phyloP scores from a whole-genome alignment of 805 yeast species.

The Saccharomycopsis sp. region DNA sequence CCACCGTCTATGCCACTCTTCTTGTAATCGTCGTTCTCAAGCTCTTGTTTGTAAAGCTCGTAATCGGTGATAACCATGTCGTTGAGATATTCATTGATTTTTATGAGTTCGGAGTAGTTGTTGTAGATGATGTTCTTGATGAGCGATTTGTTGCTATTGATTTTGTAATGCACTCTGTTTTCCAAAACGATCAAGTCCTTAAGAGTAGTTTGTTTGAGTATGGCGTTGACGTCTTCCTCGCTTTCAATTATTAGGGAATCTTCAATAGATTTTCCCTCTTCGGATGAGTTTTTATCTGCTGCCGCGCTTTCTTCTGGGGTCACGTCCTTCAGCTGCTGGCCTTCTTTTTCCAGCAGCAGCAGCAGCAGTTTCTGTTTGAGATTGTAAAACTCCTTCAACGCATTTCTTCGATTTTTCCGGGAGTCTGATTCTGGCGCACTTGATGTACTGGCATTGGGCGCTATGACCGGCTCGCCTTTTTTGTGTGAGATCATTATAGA shows the following conservation, averaged over 20 bases:
- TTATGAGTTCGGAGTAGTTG: conserved; percentile 19
- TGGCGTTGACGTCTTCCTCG: conserved; percentile 20
- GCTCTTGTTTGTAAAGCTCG: no score
- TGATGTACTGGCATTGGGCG: no score
- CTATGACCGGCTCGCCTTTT: conserved; percentile 27
- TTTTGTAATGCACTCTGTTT: conserved; percentile 17
- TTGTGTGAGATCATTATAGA: neutral
- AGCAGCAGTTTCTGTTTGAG: no score
- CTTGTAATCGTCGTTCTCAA: no score
- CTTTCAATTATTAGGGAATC: conserved; percentile 27
- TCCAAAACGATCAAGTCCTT: conserved; percentile 21
- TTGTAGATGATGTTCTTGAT: conserved; percentile 20
- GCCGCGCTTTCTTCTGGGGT: conserved; percentile 24
- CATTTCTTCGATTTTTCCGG: conserved; percentile 20
- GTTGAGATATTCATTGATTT: conserved; percentile 15
- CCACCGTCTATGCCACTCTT: no score
- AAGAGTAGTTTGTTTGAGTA: conserved; percentile 20
- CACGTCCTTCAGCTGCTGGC: conserved; percentile 24
- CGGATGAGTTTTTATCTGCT: conserved; percentile 28
- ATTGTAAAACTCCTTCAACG: conserved; percentile 23
- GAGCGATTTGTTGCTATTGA: conserved; percentile 15
- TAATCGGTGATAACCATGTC: conserved; percentile 15
- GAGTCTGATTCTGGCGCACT: no score
- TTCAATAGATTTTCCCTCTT: conserved; percentile 45
- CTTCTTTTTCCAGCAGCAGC: no score